phyloP scores from a whole-genome alignment of 441 rosid species.

The Erodium moschatum region DNA sequence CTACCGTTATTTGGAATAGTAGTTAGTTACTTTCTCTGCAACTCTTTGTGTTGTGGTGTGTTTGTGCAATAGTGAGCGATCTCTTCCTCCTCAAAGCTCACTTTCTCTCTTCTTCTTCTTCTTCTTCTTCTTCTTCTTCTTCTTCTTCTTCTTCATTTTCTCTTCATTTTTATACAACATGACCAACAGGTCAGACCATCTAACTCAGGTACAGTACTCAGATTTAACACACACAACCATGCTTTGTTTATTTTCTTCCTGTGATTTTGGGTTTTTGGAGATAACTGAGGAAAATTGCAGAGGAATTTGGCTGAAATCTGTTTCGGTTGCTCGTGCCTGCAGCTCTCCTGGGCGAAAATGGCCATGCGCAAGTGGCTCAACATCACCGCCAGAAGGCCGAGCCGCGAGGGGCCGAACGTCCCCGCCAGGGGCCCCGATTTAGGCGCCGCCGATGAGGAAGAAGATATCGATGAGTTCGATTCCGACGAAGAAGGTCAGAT shows the following conservation, averaged over 20 bases:
- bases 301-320: slow-evolving; percentile 59
- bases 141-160: background rate
- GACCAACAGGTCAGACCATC: background rate
- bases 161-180: background rate
- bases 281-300: slow-evolving; percentile 35
- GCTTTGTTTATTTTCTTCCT: too few species aligned
- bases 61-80: too few species aligned
- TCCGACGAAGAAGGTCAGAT: too few species aligned
- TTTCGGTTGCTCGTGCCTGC: slow-evolving; percentile 57
- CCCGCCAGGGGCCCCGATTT: slow-evolving; percentile 18
- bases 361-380: slow-evolving; percentile 77
- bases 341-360: slow-evolving; percentile 71
- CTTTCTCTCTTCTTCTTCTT: background rate
- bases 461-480: too few species aligned
- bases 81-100: too few species aligned
- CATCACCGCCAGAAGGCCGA: slow-evolving; percentile 34
- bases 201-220: background rate
- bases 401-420: slow-evolving; percentile 80
- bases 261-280: slow-evolving; percentile 5
- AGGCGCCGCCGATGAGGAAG: too few species aligned
- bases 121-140: background rate
- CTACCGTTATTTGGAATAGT: too few species aligned
- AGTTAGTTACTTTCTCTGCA: too few species aligned
- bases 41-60: too few species aligned
- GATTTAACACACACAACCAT: too few species aligned